phyloP scores from a whole-genome alignment of 1,139 yeast species.

The Yamadazyma kanchanaburiensis region DNA sequence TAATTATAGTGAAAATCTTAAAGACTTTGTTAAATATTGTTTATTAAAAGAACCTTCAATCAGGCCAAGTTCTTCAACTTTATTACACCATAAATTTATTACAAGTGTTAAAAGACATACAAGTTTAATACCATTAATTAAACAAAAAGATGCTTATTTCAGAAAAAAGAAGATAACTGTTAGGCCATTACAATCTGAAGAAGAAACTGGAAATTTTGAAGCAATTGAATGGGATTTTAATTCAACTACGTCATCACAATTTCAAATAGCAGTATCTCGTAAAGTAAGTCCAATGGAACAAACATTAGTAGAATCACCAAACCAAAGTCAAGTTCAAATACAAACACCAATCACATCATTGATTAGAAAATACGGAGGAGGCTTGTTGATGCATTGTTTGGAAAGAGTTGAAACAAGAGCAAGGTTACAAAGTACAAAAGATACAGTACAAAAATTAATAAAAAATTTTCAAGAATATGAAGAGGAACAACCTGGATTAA shows the following conservation, averaged over 20 bases:
- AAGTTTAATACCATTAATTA: conserved; percentile 9
- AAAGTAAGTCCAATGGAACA: conserved; percentile 15
- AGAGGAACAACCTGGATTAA: conserved; percentile 54
- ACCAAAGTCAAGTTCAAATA: neutral
- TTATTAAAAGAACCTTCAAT: conserved; percentile 53
- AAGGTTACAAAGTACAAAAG: conserved; percentile 40
- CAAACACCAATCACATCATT: neutral
- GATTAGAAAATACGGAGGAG: conserved; percentile 7
- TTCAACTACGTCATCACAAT: no score
- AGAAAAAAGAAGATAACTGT: no score
- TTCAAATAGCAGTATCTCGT: no score
- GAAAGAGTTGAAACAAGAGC: conserved; percentile 49
- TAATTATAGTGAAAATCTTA: conserved; percentile 46
- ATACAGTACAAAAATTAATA: conserved; percentile 39
- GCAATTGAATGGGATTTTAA: conserved; percentile 21
- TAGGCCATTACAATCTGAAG: neutral
- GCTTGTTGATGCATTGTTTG: conserved; percentile 18
- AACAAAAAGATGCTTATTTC: conserved; percentile 21
- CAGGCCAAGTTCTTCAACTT: conserved; percentile 46
- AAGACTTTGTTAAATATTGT: conserved; percentile 60
- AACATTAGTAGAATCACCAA: conserved; percentile 9
- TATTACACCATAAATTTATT: conserved; percentile 48
- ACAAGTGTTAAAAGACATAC: conserved; percentile 14
- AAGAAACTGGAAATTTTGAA: conserved; percentile 5
- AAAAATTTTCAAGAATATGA: conserved; percentile 43